Percentiles rank a stretch among this genome's conserved stretches.
phyloP scores from a whole-genome alignment of 2,329 filamentous ascomycete species.

The Microcyclospora tardicrescens region DNA sequence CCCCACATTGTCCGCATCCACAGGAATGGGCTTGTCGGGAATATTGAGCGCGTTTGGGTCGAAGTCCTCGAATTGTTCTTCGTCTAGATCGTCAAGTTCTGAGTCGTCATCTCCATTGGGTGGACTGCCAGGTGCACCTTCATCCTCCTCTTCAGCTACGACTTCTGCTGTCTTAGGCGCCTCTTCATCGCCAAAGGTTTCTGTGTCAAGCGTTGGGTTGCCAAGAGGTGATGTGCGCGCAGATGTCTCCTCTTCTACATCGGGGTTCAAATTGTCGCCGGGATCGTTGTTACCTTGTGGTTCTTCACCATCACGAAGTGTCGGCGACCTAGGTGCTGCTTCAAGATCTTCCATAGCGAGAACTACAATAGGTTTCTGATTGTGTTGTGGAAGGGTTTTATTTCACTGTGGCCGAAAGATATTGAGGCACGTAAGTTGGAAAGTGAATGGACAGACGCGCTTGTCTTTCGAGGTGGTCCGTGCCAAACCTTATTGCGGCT shows the following conservation, averaged over 20 bases:
- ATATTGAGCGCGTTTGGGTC: slow-evolving; percentile 48
- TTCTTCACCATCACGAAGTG: slow-evolving; percentile 27
- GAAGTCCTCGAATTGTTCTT: slow-evolving; percentile 53
- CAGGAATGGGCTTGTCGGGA: slow-evolving; percentile 45
- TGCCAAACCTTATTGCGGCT: no score
- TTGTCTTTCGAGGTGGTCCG: not conserved
- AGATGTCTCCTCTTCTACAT: slow-evolving; percentile 34
- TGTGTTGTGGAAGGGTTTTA: not conserved
- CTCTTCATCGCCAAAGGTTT: slow-evolving; percentile 27
- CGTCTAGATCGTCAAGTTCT: slow-evolving; percentile 49
- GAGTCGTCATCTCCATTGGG: slow-evolving; percentile 41
- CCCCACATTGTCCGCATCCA: slow-evolving; percentile 49
- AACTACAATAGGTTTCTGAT: not conserved
- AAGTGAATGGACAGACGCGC: not conserved
- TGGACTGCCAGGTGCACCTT: slow-evolving; percentile 8
- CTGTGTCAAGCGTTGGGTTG: slow-evolving; percentile 33
- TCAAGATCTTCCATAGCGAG: slow-evolving; percentile 31
- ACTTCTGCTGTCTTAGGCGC: slow-evolving; percentile 11
- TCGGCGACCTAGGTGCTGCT: slow-evolving; percentile 22
- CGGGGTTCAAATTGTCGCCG: slow-evolving; percentile 32
- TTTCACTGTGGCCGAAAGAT: not conserved
- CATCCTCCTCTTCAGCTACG: slow-evolving; percentile 14
- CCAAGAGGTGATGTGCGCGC: slow-evolving; percentile 31
- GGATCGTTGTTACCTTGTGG: slow-evolving; percentile 37
- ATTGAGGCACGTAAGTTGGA: no score